phyloP scores from a whole-genome alignment of 768 basidiomycete species.

The Suillus plorans region DNA sequence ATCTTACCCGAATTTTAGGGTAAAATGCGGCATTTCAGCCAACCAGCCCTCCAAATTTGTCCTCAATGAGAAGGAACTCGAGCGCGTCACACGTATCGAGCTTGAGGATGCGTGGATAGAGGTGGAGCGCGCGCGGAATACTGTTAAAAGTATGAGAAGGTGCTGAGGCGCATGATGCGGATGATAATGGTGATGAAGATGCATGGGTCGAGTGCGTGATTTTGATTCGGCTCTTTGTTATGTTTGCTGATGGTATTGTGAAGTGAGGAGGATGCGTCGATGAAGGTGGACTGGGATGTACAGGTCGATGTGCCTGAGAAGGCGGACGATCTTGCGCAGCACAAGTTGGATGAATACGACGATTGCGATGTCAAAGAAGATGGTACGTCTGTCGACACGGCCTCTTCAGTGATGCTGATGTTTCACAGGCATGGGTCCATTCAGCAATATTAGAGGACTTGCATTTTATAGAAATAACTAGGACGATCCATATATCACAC shows the following conservation, averaged over 20 bases:
- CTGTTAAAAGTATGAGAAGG: constrained; percentile 70
- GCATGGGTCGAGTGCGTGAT: constrained; percentile 88
- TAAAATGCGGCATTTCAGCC: constrained; percentile 74
- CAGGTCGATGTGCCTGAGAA: constrained; percentile 32
- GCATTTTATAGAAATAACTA: constrained; percentile 89
- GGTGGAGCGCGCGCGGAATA: constrained; percentile 77
- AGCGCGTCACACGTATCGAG: constrained; percentile 85
- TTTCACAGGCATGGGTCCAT: constrained; percentile 64
- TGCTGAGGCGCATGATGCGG: constrained; percentile 60
- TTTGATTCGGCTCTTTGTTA: constrained; percentile 12
- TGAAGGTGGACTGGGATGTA: constrained; percentile 54
- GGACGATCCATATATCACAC: constrained; percentile 95
- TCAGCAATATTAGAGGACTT: constrained; percentile 94
- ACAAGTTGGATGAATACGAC: constrained; percentile 87
- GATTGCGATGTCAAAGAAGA: constrained; percentile 61
- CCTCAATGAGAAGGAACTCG: constrained; percentile 86
- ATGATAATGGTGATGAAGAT: constrained; percentile 46
- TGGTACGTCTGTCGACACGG: constrained; percentile 20
- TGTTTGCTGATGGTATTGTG: constrained; percentile 12
- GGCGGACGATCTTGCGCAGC: constrained; percentile 75
- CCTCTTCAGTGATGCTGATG: background rate
- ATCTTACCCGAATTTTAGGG: constrained; percentile 42
- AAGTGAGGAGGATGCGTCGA: constrained; percentile 55
- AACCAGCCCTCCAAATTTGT: constrained; percentile 84
- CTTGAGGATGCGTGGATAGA: constrained; percentile 89